A percentile compares a stretch with the other conserved stretches of the same genome.
phyloP scores from a whole-genome alignment of 169 alveolate genomes.

The Cryptosporidium bovis region DNA sequence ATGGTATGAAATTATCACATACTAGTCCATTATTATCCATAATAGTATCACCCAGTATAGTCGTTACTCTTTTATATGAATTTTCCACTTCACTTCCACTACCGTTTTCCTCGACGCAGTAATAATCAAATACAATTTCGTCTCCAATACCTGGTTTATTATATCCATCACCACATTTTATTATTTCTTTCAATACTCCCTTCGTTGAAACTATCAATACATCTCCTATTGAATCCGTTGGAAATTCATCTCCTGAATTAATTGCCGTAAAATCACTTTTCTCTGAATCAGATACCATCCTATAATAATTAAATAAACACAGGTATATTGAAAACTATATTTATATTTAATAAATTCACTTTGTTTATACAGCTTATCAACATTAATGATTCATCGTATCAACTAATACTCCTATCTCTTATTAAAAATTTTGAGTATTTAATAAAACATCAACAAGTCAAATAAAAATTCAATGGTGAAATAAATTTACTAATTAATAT shows the following conservation, averaged over 20 bases:
- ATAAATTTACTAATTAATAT: too few relatives aligned
- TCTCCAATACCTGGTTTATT: conserved; percentile 71
- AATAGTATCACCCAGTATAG: conserved; percentile 22
- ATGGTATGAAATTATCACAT: conserved; percentile 13
- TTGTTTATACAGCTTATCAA: background rate
- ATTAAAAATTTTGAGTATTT: too few relatives aligned
- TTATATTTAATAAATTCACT: background rate
- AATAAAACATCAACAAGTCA: too few relatives aligned
- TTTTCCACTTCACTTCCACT: background rate
- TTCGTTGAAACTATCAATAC: conserved; percentile 27
- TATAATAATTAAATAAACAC: too few relatives aligned
- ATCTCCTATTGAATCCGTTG: conserved; percentile 45
- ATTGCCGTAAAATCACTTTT: conserved; percentile 34
- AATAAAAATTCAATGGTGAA: too few relatives aligned
- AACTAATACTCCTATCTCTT: too few relatives aligned
- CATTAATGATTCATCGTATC: too few relatives aligned
- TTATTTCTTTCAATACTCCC: conserved; percentile 50
- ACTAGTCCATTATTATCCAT: background rate
- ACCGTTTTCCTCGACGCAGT: background rate
- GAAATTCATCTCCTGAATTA: conserved; percentile 61
- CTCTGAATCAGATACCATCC: conserved; percentile 19
- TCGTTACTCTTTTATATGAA: background rate
- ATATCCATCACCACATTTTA: conserved; percentile 46
- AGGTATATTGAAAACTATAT: background rate
- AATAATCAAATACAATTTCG: conserved; percentile 22